A percentile compares a stretch with the other conserved stretches of the same genome.
Evolutionary conservation across 441 rosid genomes (phyloP).

Genomic region (Gossypium schwendimanii): DNA sequence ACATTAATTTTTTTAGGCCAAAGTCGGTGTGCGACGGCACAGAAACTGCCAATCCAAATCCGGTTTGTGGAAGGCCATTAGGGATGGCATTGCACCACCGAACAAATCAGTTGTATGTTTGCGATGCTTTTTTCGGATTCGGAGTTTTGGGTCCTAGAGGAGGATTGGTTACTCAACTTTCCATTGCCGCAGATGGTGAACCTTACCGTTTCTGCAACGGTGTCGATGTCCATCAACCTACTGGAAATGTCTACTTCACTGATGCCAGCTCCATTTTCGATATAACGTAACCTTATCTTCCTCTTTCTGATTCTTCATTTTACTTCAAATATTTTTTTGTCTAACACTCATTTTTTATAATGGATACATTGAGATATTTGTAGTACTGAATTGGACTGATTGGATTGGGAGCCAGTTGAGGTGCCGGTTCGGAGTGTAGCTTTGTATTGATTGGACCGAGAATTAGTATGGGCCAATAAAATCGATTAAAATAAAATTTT

Average conservation of each 20-base stretch:
- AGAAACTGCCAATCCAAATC: not conserved
- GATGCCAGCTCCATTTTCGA: not conserved
- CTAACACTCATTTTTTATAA: not conserved
- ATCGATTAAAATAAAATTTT: no score
- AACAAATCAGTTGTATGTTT: not conserved
- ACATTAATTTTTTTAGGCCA: not conserved
- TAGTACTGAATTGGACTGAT: no score
- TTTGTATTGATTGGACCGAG: no score
- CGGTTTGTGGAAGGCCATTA: slow-evolving; percentile 3
- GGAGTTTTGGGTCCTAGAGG: not conserved
- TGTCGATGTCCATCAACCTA: slow-evolving; percentile 8
- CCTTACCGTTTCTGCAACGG: not conserved
- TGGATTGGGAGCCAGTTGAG: no score
- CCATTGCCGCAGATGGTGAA: not conserved
- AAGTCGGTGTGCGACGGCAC: not conserved
- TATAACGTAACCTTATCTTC: not conserved
- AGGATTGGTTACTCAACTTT: not conserved
- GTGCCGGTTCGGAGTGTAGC: rapidly evolving
- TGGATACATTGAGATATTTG: no score
- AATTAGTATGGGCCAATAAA: no score
- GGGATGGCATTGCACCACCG: not conserved
- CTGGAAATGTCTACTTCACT: slow-evolving; percentile 11
- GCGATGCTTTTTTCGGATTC: not conserved
- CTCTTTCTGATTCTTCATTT: not conserved
- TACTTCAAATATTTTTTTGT: not conserved